phyloP scores from a whole-genome alignment of 1,284 basidiomycete species.

The Chiua sp. region DNA sequence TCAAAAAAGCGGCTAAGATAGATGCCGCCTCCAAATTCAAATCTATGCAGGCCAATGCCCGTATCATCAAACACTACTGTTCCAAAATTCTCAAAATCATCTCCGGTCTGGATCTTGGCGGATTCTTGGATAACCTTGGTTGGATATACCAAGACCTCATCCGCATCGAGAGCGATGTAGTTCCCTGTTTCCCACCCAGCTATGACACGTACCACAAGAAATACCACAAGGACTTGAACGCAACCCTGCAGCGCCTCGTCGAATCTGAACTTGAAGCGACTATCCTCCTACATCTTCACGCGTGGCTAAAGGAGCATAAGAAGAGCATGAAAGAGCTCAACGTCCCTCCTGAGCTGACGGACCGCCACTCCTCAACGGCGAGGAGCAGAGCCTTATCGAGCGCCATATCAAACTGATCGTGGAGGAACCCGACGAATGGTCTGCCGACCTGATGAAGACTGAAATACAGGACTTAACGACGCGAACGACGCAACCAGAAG shows the following conservation, averaged over 20 bases:
- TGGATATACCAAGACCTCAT: conserved; percentile 98
- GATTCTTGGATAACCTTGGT: conserved; percentile 80
- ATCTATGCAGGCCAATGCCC: conserved; percentile 91
- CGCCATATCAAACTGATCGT: conserved; percentile 95
- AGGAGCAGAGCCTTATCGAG: conserved; percentile 93
- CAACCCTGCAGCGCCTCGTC: conserved; percentile 75
- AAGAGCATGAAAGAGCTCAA: conserved; percentile 94
- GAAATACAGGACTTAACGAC: conserved; percentile 88
- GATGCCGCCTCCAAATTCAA: conserved; percentile 93
- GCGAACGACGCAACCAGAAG: conserved; percentile 86
- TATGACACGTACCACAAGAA: conserved; percentile 91
- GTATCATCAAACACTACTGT: conserved; percentile 95
- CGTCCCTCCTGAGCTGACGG: conserved; percentile 80
- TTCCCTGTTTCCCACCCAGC: conserved; percentile 89
- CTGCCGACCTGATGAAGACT: conserved; percentile 90
- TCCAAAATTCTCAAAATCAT: conserved; percentile 89
- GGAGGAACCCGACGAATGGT: conserved; percentile 98
- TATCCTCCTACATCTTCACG: conserved; percentile 84
- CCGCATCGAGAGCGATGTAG: conserved; percentile 86
- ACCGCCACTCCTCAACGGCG: conserved; percentile 93
- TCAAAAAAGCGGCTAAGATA: conserved; percentile 90
- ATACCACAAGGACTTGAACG: conserved; percentile 92
- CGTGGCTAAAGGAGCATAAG: conserved; percentile 96
- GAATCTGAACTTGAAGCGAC: conserved; percentile 85
- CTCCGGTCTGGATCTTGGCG: conserved; percentile 68